phyloP scores from a whole-genome alignment of 306 rosid species.

The Trifolium subterraneum region DNA sequence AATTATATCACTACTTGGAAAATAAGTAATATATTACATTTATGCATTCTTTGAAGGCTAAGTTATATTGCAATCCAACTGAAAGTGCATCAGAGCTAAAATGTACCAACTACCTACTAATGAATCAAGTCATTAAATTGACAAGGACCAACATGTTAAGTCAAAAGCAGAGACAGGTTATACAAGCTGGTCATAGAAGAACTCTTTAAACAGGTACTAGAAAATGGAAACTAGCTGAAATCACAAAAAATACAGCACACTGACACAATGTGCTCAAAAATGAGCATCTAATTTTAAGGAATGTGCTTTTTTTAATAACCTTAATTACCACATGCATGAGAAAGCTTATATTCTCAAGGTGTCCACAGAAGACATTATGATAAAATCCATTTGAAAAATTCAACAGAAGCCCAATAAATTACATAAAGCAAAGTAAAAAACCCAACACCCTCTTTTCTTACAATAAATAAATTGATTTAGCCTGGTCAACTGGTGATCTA shows the following conservation, averaged over 20 bases:
- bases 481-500: background rate
- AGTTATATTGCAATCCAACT: constrained; percentile 22
- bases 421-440: constrained; percentile 13
- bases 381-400: constrained; percentile 2
- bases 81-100: constrained; percentile 7
- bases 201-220: constrained; percentile 8
- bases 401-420: background rate
- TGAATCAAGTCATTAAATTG: background rate
- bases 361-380: background rate
- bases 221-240: constrained; percentile 16
- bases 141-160: constrained; percentile 11
- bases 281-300: constrained; percentile 1
- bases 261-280: background rate
- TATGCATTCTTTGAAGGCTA: constrained; percentile 17
- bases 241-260: constrained; percentile 8
- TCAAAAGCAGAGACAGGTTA: background rate
- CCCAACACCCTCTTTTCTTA: background rate
- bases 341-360: constrained; percentile 16
- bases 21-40: background rate
- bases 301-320: background rate
- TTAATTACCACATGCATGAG: constrained; percentile 2
- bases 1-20: constrained; percentile 23
- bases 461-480: background rate
- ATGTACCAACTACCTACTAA: constrained; percentile 7
- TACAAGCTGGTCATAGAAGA: background rate